Conservation (phyloP, 192 early-diverging fungal species). For the Coemansia sp. region DNA sequence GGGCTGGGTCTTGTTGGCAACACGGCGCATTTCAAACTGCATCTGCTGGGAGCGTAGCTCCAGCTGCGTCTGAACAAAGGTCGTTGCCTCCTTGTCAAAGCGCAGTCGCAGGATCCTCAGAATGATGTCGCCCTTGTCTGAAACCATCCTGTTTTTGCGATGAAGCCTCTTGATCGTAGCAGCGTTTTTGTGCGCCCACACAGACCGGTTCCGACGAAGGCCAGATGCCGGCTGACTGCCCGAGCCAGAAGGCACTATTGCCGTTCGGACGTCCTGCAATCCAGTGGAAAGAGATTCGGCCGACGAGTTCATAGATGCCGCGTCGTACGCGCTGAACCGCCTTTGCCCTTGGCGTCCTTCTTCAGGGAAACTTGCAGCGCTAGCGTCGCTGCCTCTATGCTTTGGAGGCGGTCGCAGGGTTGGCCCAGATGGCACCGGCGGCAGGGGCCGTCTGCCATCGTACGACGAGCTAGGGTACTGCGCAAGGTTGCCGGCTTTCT, state of each 20-base stretch:
- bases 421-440: neutral
- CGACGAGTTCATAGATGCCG: slow-evolving; percentile 24
- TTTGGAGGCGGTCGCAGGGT: slow-evolving; percentile 7
- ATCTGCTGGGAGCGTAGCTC: slow-evolving; percentile 45
- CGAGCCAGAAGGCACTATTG: slow-evolving; percentile 22
- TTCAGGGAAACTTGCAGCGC: neutral
- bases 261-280: slow-evolving; percentile 30
- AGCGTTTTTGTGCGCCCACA: slow-evolving; percentile 55
- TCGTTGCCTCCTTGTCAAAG: slow-evolving; percentile 46
- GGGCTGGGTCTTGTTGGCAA: slow-evolving; percentile 10
- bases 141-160: slow-evolving; percentile 41
- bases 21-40: slow-evolving; percentile 50
- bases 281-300: slow-evolving; percentile 28
- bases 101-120: slow-evolving; percentile 45
- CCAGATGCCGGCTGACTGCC: slow-evolving; percentile 14
- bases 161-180: slow-evolving; percentile 28
- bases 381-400: neutral
- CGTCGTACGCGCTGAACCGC: slow-evolving; percentile 16
- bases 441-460: slow-evolving; percentile 5
- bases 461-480: neutral
- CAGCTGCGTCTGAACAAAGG: slow-evolving; percentile 47
- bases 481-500: neutral
- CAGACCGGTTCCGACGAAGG: slow-evolving; percentile 46
- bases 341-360: slow-evolving; percentile 2
- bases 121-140: slow-evolving; percentile 49